Conservation (phyloP, 495 filamentous ascomycete genomes). For the Neurospora sp. region DNA sequence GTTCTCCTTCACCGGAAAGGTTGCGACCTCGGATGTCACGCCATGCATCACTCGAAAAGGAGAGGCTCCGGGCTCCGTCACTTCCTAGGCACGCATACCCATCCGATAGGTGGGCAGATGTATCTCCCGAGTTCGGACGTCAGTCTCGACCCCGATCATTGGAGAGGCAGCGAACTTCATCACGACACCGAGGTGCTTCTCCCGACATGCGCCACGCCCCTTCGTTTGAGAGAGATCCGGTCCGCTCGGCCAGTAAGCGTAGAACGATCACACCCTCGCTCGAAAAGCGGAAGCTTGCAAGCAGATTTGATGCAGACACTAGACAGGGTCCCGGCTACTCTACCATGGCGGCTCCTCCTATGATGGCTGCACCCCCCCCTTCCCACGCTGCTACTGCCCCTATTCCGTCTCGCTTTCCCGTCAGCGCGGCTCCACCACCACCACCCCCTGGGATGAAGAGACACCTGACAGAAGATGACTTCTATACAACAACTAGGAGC, state of each 20-base stretch:
- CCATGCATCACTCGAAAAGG: conserved; percentile 7
- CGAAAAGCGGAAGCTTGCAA: conserved; percentile 16
- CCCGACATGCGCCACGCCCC: conserved; percentile 15
- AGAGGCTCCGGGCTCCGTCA: not conserved
- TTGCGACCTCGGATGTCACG: not conserved
- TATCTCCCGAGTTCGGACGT: not conserved
- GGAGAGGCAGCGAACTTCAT: conserved; percentile 4
- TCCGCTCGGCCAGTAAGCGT: not conserved
- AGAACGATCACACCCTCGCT: not conserved
- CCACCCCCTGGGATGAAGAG: not conserved
- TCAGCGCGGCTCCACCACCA: not conserved
- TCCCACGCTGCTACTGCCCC: conserved; percentile 14
- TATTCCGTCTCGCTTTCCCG: not conserved
- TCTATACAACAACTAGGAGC: not conserved
- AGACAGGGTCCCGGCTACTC: conserved; percentile 10
- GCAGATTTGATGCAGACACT: conserved; percentile 33
- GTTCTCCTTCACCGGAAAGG: conserved; percentile 11
- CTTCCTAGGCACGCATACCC: not conserved
- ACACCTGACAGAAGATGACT: not conserved
- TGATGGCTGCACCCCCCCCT: conserved; percentile 11
- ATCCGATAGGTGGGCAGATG: not conserved
- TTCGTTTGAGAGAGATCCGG: conserved; percentile 30
- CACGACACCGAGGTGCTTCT: conserved; percentile 2
- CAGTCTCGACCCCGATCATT: conserved; percentile 3
- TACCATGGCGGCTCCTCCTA: conserved; percentile 6